Percentiles rank a stretch among this genome's conserved stretches.
These are phyloP conservation scores for Fusarium sp. DNA, from an alignment of 2,329 filamentous ascomycete species.

Conservation along the genomic window DNA sequence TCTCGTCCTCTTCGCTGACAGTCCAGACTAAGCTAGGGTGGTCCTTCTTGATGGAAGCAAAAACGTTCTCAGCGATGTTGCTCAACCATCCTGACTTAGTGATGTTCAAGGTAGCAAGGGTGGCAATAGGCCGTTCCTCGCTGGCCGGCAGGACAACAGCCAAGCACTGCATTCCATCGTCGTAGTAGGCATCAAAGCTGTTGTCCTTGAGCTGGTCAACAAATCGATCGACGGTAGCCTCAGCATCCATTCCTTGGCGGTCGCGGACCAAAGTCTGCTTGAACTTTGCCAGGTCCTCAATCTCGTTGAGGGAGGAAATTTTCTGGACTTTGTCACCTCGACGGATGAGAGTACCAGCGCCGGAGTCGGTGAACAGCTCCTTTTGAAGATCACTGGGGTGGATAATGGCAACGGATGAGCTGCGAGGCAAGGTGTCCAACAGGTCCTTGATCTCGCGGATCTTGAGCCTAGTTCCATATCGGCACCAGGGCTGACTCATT, in stretches of 20 bases:
- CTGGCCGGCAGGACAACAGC: conserved; percentile 85
- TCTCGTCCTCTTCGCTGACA: conserved; percentile 96
- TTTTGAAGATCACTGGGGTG: conserved; percentile 96
- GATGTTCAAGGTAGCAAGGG: conserved; percentile 89
- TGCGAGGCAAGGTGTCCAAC: conserved; percentile 86
- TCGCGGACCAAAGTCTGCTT: conserved; percentile 87
- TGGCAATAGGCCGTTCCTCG: conserved; percentile 75
- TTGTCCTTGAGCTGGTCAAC: conserved; percentile 80
- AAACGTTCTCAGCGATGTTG: conserved; percentile 95
- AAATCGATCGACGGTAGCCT: conserved; percentile 87
- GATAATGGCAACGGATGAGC: conserved; percentile 96
- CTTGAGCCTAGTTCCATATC: conserved; percentile 94
- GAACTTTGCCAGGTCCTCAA: conserved; percentile 79
- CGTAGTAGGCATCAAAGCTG: conserved; percentile 92
- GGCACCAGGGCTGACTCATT: conserved; percentile 95
- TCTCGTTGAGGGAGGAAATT: conserved; percentile 76
- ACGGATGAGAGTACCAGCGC: conserved; percentile 91
- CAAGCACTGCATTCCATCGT: conserved; percentile 92
- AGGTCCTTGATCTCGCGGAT: conserved; percentile 98
- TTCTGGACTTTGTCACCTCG: conserved; percentile 89
- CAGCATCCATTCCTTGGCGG: conserved; percentile 82
- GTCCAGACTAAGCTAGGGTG: conserved; percentile 93
- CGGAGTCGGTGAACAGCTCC: conserved; percentile 95
- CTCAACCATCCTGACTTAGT: conserved; percentile 95
- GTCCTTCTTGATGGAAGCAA: conserved; percentile 92